Evolutionary conservation across 345 rosid genomes (phyloP), one percentile per base, ranked within the genome.

Genomic region (Viola odorata): DNA sequence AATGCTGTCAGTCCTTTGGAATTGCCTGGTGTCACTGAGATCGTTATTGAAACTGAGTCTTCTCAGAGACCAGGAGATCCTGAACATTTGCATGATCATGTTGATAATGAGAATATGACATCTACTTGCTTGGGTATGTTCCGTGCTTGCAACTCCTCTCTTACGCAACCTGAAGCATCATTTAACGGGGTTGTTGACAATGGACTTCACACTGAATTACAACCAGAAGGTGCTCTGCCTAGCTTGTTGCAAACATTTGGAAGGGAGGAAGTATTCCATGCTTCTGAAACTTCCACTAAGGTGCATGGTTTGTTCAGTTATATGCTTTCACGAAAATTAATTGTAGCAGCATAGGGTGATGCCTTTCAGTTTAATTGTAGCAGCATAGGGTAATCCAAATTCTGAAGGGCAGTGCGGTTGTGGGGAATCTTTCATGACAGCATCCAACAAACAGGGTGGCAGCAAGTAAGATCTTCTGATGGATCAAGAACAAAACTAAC

Each of bases 261-360:
- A 50, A 68, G 67, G 58, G 61, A 72, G 61, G 71, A 62, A 14
- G 73, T 37, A 36, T 55, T 62, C 36, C 66, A 42, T 57, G 41
- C 60, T 53, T 66, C 53, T 71, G 74, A 61, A 58, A 71, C 66
- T 63, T 61, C 69, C 23, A 36, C 70, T 64, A 72, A 71, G 72
- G 70, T 71, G 68, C 80, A 78, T 80, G 87, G 87, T 83, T 55
- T 64, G 82, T 72, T 68, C 58, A 13, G 32, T 23, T 23, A 23
- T 23, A 1, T 23, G 32, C 32, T 23, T 23, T 23, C 32, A 23
- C 32, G 32, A 1, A 23, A 23, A 23, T 23, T 23, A 23, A 2
- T 23, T 23, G 32, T 23, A 23, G 32, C 32, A 23, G 32, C 32
- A 23, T 23, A 23, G 1, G 32, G 32, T 23, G 32, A 23, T 23